Evolutionary conservation across 352 stramenopile genomes (phyloP), one percentile per base, ranked within the genome.

Genomic region (Globisporangium yorkense): DNA sequence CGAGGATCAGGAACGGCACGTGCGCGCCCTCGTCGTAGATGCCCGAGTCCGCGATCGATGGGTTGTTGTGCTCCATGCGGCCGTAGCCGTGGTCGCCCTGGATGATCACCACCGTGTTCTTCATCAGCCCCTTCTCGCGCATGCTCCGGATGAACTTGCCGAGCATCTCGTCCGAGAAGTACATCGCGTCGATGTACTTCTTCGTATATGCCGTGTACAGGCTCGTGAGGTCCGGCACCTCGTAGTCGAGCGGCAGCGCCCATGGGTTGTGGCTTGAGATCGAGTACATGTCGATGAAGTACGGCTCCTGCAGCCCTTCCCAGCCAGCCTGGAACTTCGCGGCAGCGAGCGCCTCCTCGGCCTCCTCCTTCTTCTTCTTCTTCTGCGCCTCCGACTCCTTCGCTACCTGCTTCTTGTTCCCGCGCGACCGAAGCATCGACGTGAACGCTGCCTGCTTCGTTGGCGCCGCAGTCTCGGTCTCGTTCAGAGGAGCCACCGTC

Each of bases 211-310:
- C 66, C 21, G 77, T 87, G 63, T 84, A 87, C 44, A 88, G 47
- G 12, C 64, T 72, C 5, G 71, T 73, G 20, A 89, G 59, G 37
- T 87, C 71, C 0, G 80, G 75, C 7, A 56, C 46, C 1, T 72
- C 39, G 62, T 84, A 89, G 41, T 71, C 76, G 21, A 67, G 48
- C 7, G 80, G 77, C 13, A 87, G 44, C 13, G 66, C 65, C 76
- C 75, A 87, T 44, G 80, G 80, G 54, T 83, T 84, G 61, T 88
- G 77, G 62, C 75, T 87, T 57, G 80, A 78, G 63, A 87, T 89
- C 55, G 68, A 84, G 67, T 90, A 88, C 74, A 87, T 87, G 56
- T 90, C 71, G 45, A 90, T 88, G 63, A 90, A 90, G 55, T 76
- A 88, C 58, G 80, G 80, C 56, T 71, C 72, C 45, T 77, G 71